Evolutionary conservation across 2,329 filamentous ascomycete genomes (phyloP).

Genomic region (Cercospora zeae-maydis): DNA sequence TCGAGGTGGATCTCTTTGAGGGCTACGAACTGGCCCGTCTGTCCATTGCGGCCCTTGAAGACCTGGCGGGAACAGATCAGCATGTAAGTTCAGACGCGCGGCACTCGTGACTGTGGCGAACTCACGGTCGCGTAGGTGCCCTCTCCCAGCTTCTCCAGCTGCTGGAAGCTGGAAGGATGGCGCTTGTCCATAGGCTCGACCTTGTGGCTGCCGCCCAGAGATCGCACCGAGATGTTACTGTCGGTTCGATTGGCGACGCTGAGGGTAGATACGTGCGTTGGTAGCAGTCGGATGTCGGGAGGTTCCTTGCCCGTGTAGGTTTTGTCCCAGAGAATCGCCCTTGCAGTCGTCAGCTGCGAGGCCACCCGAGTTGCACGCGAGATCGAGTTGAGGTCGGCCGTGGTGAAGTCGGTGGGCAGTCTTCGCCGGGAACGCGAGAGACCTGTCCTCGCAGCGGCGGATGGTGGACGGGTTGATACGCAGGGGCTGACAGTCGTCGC

Average conservation of each 20-base stretch:
- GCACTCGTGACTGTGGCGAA: background rate
- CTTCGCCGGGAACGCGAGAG: background rate
- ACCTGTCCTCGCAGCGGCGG: background rate
- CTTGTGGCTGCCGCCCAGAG: slow-evolving; percentile 44
- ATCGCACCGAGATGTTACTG: slow-evolving; percentile 50
- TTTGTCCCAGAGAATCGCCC: slow-evolving; percentile 50
- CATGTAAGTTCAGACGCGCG: background rate
- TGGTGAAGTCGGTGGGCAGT: slow-evolving; percentile 6
- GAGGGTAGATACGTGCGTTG: slow-evolving; percentile 50
- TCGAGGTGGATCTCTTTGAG: slow-evolving; percentile 99
- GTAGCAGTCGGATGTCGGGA: slow-evolving; percentile 44
- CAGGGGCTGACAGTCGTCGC: background rate
- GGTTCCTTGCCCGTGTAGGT: slow-evolving; percentile 44
- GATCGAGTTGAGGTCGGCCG: slow-evolving; percentile 11
- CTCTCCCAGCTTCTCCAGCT: slow-evolving; percentile 96
- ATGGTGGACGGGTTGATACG: background rate
- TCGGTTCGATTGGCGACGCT: slow-evolving; percentile 47
- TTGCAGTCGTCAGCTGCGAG: slow-evolving; percentile 44
- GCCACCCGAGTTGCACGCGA: slow-evolving; percentile 7
- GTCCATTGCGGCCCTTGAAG: slow-evolving; percentile 95
- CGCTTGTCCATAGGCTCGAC: slow-evolving; percentile 75
- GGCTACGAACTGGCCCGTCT: slow-evolving; percentile 93
- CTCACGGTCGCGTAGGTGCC: slow-evolving; percentile 93
- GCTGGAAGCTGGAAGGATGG: slow-evolving; percentile 96
- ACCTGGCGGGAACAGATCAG: slow-evolving; percentile 57